Base-by-base conservation (phyloP, 2,329 filamentous ascomycete genomes). In the Microsporum ferrugineum region DNA sequence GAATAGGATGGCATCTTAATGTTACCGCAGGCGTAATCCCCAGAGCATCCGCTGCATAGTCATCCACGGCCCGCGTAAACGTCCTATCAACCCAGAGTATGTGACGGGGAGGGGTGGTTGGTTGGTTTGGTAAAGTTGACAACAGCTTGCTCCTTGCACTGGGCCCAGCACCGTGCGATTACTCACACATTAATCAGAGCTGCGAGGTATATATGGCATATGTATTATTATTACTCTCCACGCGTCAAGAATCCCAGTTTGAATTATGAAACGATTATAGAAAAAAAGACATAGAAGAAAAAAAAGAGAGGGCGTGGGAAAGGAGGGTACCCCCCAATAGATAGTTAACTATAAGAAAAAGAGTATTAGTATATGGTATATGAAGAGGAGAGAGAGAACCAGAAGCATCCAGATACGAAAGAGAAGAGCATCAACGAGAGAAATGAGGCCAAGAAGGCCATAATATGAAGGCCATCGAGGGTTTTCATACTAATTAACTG, bases 401-500 rank as follows among this genome's bases (percentile, higher is more conserved):
- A 47, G 43, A 47, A 27, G 17, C 3, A 49, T 4, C 8, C 29
- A 29, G 23, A 12, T 47, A 47, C 10, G 23, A 45, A 23, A n/a
- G 41, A 29, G 23, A 23, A 31, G 57, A 34, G 57, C 23, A 14
- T 31, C 39, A n/a, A 45, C 3, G n/a, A 23, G 17, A 58, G n/a
- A 38, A 43, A 43, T 41, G 36, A 39, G 55, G 55, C 55, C 36
- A 41, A 38, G 55, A 57, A n/a, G 23, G 41, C 55, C 8, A 41
- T 43, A 4, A 41, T 39, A 43, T 39, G 55, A 57, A 43, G 45
- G 23, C 45, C 45, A 29, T 12, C 14, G 3, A 39, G 55, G 41
- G 34, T 57, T 39, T 57, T 31, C 36, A 57, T 43, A 57, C 23
- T 57, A 57, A 41, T 43, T 57, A 43, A 39, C 57, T 58, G 57